These are phyloP conservation scores for Seiridium cupressi DNA, from an alignment of 2,329 filamentous ascomycete species.

Conservation along the genomic window DNA sequence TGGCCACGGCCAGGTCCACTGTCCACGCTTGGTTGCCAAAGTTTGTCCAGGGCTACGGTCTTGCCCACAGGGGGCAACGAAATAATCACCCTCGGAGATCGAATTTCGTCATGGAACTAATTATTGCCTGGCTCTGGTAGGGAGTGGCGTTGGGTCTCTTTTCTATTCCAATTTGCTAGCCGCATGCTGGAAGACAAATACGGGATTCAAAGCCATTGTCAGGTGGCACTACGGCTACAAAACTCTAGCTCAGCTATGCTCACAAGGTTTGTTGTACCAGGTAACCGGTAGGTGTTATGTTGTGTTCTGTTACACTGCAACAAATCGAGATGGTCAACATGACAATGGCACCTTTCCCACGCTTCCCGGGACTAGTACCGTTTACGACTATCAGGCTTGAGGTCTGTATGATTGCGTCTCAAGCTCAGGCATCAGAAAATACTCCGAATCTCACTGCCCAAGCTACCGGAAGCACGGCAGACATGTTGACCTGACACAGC, in stretches of 20 bases:
- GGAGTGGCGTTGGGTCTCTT: no score
- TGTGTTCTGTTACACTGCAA: not conserved
- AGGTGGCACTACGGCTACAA: no score
- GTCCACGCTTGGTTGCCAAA: constrained; percentile 23
- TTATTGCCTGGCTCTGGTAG: no score
- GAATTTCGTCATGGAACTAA: constrained; percentile 14
- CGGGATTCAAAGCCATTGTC: no score
- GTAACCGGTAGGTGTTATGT: not conserved
- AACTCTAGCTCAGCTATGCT: no score
- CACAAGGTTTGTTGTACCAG: not conserved
- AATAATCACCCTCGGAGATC: constrained; percentile 5
- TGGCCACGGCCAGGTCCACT: constrained; percentile 27
- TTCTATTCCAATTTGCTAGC: no score
- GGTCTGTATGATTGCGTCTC: no score
- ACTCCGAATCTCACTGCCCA: not conserved
- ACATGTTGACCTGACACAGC: not conserved
- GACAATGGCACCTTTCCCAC: no score
- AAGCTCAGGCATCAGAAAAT: not conserved
- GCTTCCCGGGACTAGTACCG: no score
- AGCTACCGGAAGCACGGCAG: not conserved
- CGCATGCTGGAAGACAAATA: no score
- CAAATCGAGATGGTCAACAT: no score
- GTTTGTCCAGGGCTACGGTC: constrained; percentile 12
- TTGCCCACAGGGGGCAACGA: constrained; percentile 12
- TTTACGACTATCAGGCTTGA: no score